These are phyloP conservation scores for Hymenoscyphus scutula DNA, from an alignment of 2,329 filamentous ascomycete genomes.

Conservation along the genomic window DNA sequence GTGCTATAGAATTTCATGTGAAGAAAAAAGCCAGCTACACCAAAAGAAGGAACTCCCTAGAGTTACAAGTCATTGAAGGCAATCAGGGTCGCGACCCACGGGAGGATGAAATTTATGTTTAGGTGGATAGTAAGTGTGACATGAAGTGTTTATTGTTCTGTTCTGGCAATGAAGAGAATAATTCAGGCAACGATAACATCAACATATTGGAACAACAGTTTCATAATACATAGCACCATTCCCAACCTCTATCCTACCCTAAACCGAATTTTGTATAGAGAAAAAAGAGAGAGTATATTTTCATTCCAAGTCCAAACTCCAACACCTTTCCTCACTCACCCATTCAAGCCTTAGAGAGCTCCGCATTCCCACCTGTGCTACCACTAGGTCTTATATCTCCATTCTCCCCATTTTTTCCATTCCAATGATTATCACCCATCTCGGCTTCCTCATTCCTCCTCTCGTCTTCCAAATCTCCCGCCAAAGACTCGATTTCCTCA, in stretches of 20 bases:
- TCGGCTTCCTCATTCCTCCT: constrained; percentile 1
- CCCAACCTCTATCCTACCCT: no score
- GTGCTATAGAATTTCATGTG: no score
- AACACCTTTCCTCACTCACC: background rate
- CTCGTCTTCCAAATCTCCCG: constrained; percentile 26
- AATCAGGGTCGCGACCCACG: no score
- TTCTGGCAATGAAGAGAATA: no score
- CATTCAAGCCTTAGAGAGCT: background rate
- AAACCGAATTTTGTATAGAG: background rate
- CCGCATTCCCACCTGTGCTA: background rate
- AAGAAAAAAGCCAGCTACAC: no score
- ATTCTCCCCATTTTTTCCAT: background rate
- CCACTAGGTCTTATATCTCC: background rate
- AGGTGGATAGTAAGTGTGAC: no score
- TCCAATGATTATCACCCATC: background rate
- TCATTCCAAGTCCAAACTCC: background rate
- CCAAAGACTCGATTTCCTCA: constrained; percentile 37
- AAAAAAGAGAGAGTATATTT: background rate
- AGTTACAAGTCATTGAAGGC: no score
- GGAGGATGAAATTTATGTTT: no score
- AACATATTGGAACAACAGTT: background rate
- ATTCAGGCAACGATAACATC: no score
- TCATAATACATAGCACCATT: background rate
- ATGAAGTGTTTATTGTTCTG: no score
- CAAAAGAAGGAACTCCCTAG: no score